A percentile compares a stretch with the other conserved stretches of the same genome.
Evolutionary conservation across 306 rosid genomes (phyloP).

Genomic region (Rubus idaeus): DNA sequence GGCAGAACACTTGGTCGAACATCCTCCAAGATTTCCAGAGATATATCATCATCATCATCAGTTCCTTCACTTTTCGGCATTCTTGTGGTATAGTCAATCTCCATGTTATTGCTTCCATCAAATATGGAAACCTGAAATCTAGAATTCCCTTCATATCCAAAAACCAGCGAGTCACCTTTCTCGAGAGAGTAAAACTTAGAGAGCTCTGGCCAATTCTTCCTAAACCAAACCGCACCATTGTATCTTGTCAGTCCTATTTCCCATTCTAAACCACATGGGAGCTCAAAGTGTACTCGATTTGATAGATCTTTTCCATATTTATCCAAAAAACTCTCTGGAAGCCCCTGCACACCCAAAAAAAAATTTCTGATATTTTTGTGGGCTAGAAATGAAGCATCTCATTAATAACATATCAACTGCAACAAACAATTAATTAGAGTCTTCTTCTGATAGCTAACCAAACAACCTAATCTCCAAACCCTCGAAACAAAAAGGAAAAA

Average conservation of each 20-base stretch:
- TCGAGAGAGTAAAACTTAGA: background rate
- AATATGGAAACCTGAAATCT: slow-evolving; percentile 23
- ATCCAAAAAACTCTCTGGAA: slow-evolving; percentile 14
- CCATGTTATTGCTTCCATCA: slow-evolving; percentile 18
- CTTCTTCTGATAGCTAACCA: background rate
- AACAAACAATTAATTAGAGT: background rate
- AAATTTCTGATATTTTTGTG: background rate
- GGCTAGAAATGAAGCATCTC: background rate
- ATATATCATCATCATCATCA: background rate
- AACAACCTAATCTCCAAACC: background rate
- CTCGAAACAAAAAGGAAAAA: background rate
- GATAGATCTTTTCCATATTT: background rate
- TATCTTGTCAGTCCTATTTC: background rate
- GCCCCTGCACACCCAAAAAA: background rate
- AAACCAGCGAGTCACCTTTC: background rate
- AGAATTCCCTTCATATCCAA: slow-evolving; percentile 24
- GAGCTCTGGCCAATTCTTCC: slow-evolving; percentile 31
- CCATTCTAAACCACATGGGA: slow-evolving; percentile 16
- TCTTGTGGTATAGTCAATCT: slow-evolving; percentile 23
- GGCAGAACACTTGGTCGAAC: background rate
- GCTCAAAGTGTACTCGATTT: background rate
- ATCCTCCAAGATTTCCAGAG: background rate
- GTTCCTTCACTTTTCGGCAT: background rate
- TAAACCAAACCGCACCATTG: slow-evolving; percentile 14
- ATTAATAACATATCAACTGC: background rate